These are phyloP conservation scores for Candida wancherniae DNA, from an alignment of 805 yeast species.

Conservation along the genomic window DNA sequence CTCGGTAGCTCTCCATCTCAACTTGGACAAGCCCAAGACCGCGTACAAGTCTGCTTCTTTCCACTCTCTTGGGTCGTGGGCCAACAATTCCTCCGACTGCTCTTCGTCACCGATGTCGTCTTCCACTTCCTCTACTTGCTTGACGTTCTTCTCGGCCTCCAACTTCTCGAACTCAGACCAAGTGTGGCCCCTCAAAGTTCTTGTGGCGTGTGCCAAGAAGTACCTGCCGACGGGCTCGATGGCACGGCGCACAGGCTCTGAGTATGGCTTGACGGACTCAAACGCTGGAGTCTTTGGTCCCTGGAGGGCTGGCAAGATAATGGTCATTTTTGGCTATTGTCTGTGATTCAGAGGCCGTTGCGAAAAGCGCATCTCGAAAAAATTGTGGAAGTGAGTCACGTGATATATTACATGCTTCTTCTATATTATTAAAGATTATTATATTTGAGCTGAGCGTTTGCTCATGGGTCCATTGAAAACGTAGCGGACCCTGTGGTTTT, in stretches of 20 bases:
- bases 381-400: too few relatives aligned
- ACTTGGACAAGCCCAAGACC: slow-evolving; percentile 87
- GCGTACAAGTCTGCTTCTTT: slow-evolving; percentile 94
- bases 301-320: slow-evolving; percentile 50
- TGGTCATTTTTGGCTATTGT: slow-evolving; percentile 31
- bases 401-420: too few relatives aligned
- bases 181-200: slow-evolving; percentile 93
- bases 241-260: slow-evolving; percentile 69
- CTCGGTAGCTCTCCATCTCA: slow-evolving; percentile 86
- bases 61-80: slow-evolving; percentile 98
- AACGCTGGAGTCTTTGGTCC: slow-evolving; percentile 42
- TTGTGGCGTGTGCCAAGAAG: slow-evolving; percentile 93
- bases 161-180: slow-evolving; percentile 96
- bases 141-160: slow-evolving; percentile 86
- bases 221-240: slow-evolving; percentile 96
- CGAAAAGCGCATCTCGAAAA: too few relatives aligned
- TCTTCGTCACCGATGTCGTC: slow-evolving; percentile 73
- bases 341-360: too few relatives aligned
- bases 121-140: slow-evolving; percentile 55
- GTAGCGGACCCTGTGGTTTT: slow-evolving; percentile 12
- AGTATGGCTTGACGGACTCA: slow-evolving; percentile 45
- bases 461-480: slow-evolving; percentile 12
- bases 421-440: too few relatives aligned
- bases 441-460: too few relatives aligned
- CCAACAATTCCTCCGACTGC: slow-evolving; percentile 62